A percentile compares a stretch with the other conserved stretches of the same genome.
phyloP scores from a whole-genome alignment of 2,329 filamentous ascomycete genomes.

The Xylaria sp. region DNA sequence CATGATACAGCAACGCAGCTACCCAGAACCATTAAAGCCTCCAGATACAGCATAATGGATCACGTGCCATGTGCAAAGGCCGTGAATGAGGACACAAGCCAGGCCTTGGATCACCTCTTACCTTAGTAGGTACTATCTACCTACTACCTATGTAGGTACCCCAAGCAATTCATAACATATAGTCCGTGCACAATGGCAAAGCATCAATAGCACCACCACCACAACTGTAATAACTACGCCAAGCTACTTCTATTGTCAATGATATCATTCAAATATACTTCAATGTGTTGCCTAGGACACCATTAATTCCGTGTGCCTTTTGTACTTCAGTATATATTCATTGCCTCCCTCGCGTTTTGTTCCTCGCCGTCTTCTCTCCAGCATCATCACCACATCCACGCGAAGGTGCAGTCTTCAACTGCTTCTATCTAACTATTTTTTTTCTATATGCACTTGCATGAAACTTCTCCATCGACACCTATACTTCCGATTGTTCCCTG shows the following conservation, averaged over 20 bases:
- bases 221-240: neutral
- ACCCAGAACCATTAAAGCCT: neutral
- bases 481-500: neutral
- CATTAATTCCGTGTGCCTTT: neutral
- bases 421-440: neutral
- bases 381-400: neutral
- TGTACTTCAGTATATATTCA: neutral
- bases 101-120: neutral
- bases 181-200: no score
- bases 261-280: slow-evolving; percentile 1
- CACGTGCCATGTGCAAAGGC: neutral
- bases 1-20: neutral
- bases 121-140: no score
- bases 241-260: neutral
- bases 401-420: neutral
- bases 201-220: no score
- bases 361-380: neutral
- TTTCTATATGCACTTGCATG: neutral
- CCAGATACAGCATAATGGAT: neutral
- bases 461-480: neutral
- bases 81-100: neutral
- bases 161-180: no score
- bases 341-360: neutral
- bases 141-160: no score
- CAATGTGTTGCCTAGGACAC: no score